These are phyloP conservation scores for Aspergillus indologenus DNA, from an alignment of 495 filamentous ascomycete genomes.

Conservation along the genomic window DNA sequence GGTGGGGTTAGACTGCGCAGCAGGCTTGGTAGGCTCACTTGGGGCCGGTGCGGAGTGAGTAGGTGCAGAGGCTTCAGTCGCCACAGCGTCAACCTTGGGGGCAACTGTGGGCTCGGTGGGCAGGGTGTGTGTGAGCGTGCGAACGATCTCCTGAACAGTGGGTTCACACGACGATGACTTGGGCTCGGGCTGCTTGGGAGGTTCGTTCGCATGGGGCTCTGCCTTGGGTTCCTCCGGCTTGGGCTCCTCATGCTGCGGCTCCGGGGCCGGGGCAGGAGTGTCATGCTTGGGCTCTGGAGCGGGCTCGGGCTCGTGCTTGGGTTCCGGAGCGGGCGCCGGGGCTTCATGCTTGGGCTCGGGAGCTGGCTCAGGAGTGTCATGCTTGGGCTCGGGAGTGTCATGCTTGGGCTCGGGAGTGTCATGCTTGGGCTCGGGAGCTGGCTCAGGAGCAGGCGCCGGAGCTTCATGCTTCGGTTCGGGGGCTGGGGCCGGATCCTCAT, in stretches of 20 bases:
- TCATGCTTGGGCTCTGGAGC: conserved; percentile 8
- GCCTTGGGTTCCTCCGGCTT: background rate
- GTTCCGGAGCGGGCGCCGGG: conserved; percentile 10
- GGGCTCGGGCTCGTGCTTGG: no score
- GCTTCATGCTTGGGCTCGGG: conserved; percentile 6
- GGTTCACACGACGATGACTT: conserved; percentile 1
- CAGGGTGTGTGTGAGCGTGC: conserved; percentile 30
- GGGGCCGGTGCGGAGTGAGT: background rate
- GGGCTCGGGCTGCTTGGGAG: background rate
- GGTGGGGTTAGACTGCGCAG: background rate
- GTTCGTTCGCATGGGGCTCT: background rate
- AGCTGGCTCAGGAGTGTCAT: background rate
- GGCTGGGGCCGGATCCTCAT: no score
- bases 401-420: no score
- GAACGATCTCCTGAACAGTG: conserved; percentile 27
- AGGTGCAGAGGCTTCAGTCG: conserved; percentile 1
- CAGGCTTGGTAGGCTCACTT: background rate
- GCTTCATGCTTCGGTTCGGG: no score
- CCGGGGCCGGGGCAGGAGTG: background rate
- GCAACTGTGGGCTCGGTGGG: background rate
- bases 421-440: no score
- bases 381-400: no score
- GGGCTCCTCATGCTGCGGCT: background rate
- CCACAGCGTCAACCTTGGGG: background rate
- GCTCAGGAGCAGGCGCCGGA: no score